Conservation (phyloP, 2,329 filamentous ascomycete genomes). For the Fonsecaea pugnacius region DNA sequence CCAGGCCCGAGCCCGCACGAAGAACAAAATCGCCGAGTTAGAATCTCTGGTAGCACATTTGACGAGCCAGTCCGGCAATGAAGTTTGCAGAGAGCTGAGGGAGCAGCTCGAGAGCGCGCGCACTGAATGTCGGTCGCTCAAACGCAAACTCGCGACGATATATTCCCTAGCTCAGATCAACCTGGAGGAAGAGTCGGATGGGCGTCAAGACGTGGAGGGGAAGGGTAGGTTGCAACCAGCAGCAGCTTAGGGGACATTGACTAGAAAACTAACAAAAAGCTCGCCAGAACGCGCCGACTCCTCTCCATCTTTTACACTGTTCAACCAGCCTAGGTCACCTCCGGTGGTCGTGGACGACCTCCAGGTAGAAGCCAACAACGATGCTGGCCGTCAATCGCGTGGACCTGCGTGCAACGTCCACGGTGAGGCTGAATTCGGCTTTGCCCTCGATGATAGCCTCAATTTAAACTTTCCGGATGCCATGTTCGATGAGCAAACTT, state of each 20-base stretch:
- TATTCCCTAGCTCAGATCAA: slow-evolving; percentile 4
- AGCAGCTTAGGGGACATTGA: background rate
- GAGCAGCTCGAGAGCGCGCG: slow-evolving; percentile 3
- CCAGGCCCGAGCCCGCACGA: slow-evolving; percentile 15
- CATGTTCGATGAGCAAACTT: slow-evolving; percentile 10
- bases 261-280: background rate
- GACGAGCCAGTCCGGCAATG: slow-evolving; percentile 9
- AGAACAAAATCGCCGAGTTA: slow-evolving; percentile 20
- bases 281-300: background rate
- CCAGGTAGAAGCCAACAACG: background rate
- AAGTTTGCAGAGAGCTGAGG: slow-evolving; percentile 11
- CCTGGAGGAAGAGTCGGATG: background rate
- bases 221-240: background rate
- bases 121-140: background rate
- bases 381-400: background rate
- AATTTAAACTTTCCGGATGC: slow-evolving; percentile 12
- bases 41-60: slow-evolving; percentile 11
- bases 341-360: background rate
- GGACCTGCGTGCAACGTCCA: background rate
- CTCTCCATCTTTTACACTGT: background rate
- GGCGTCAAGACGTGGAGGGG: background rate
- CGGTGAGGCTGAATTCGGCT: slow-evolving; percentile 6
- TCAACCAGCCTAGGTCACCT: background rate
- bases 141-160: slow-evolving; percentile 5
- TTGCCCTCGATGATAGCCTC: background rate